These are phyloP conservation scores for Trichoderma virens DNA, from an alignment of 495 filamentous ascomycete species.

Conservation along the genomic window DNA sequence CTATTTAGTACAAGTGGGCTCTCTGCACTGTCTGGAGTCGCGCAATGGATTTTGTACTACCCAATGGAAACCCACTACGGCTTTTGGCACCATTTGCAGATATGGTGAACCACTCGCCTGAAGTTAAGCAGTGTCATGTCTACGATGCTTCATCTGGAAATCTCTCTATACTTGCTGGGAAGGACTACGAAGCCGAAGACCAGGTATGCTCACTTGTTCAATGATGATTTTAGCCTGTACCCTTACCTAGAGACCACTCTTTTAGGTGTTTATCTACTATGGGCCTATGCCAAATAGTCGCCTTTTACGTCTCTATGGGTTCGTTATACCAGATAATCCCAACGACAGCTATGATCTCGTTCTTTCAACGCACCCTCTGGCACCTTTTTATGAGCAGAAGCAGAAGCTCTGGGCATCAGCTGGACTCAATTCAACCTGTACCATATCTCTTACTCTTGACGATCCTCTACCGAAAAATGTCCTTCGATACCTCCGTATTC, in stretches of 20 bases:
- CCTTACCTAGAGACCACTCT: slow-evolving; percentile 15
- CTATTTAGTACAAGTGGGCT: slow-evolving; percentile 26
- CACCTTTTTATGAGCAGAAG: slow-evolving; percentile 25
- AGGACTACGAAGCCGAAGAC: slow-evolving; percentile 24
- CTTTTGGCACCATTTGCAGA: slow-evolving; percentile 26
- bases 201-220: slow-evolving; percentile 21
- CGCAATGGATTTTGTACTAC: slow-evolving; percentile 25
- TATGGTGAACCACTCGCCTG: slow-evolving; percentile 29
- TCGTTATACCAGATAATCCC: slow-evolving; percentile 24
- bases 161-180: slow-evolving; percentile 24
- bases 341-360: slow-evolving; percentile 29
- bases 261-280: slow-evolving; percentile 25
- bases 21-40: slow-evolving; percentile 28
- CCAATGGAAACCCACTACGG: slow-evolving; percentile 22
- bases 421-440: slow-evolving; percentile 24
- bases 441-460: slow-evolving; percentile 25
- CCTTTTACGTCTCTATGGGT: slow-evolving; percentile 28
- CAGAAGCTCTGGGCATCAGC: slow-evolving; percentile 25
- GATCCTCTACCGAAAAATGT: slow-evolving; percentile 25
- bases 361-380: slow-evolving; percentile 22
- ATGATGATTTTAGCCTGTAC: background rate
- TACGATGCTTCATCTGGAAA: slow-evolving; percentile 21
- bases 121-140: slow-evolving; percentile 26
- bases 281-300: slow-evolving; percentile 25
- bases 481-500: slow-evolving; percentile 26